phyloP scores from a whole-genome alignment of 116 monocot genomes.

The Trichopus zeylanicus region DNA sequence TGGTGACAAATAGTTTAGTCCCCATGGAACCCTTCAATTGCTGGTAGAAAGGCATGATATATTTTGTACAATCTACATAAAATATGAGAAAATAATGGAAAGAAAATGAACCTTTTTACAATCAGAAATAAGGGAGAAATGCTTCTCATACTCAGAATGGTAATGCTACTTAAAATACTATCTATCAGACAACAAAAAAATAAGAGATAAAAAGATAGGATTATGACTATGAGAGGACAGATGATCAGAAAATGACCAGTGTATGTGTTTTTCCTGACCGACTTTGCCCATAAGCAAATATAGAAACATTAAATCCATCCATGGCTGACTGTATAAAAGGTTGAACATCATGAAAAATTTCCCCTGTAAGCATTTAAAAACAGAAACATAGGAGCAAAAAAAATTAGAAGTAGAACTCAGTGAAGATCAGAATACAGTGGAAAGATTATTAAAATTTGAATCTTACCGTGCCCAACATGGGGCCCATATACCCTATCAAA shows the following conservation, averaged over 20 bases:
- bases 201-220: not conserved
- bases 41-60: too few species aligned
- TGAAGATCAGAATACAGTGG: not conserved
- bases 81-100: not conserved
- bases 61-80: not conserved
- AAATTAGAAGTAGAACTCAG: slow-evolving; percentile 2
- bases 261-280: slow-evolving; percentile 89
- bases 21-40: too few species aligned
- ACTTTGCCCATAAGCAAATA: slow-evolving; percentile 92
- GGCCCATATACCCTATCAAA: slow-evolving; percentile 98
- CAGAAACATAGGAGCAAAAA: not conserved
- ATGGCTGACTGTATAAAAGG: slow-evolving; percentile 90
- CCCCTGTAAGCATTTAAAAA: slow-evolving; percentile 47
- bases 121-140: not conserved
- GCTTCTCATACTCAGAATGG: too few species aligned
- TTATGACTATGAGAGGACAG: not conserved
- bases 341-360: slow-evolving; percentile 76
- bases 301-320: slow-evolving; percentile 88
- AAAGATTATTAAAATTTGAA: not conserved
- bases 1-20: too few species aligned
- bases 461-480: slow-evolving; percentile 88
- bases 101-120: not conserved
- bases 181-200: too few species aligned
- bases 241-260: slow-evolving; percentile 43
- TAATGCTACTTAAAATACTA: too few species aligned